A percentile compares a stretch with the other conserved stretches of the same genome.
phyloP scores from a whole-genome alignment of 495 filamentous ascomycete genomes.

The Mycothermus thermophilus region DNA sequence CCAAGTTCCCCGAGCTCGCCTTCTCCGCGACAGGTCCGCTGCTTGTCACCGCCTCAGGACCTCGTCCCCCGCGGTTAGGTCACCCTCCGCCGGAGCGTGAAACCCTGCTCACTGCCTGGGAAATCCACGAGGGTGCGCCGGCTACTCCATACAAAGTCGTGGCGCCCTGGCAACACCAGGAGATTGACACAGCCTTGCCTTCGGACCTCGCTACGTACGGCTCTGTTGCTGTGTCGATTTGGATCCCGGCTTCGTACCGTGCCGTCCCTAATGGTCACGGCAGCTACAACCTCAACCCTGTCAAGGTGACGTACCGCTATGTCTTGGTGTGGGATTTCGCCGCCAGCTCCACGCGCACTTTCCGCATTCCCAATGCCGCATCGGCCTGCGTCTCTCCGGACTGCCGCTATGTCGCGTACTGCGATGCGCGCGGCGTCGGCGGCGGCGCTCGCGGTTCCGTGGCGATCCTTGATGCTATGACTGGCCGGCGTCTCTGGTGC shows the following conservation, averaged over 20 bases:
- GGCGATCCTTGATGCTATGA: conserved; percentile 21
- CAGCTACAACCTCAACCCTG: conserved; percentile 20
- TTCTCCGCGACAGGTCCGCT: conserved; percentile 22
- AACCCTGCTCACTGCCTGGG: conserved; percentile 23
- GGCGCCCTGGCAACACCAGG: conserved; percentile 23
- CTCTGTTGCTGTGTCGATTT: conserved; percentile 21
- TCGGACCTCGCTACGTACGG: conserved; percentile 21
- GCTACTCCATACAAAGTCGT: conserved; percentile 21
- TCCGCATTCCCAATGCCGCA: conserved; percentile 21
- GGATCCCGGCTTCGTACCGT: conserved; percentile 23
- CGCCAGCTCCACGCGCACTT: conserved; percentile 18
- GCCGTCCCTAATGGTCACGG: conserved; percentile 13
- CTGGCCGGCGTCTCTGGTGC: conserved; percentile 20
- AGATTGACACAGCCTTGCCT: conserved; percentile 24
- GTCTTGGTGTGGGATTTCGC: conserved; percentile 26
- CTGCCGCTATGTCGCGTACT: conserved; percentile 23
- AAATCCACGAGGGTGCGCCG: conserved; percentile 14
- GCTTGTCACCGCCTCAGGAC: conserved; percentile 22
- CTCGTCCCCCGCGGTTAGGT: conserved; percentile 18
- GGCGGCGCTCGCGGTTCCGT: conserved; percentile 17
- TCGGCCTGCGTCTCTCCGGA: conserved; percentile 23
- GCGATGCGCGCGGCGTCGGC: conserved; percentile 16
- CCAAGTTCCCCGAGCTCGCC: conserved; percentile 25
- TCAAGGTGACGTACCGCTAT: conserved; percentile 15
- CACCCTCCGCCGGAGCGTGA: conserved; percentile 22